These are phyloP conservation scores for Phytophthora constricta DNA, from an alignment of 352 stramenopile genomes.

Conservation along the genomic window DNA sequence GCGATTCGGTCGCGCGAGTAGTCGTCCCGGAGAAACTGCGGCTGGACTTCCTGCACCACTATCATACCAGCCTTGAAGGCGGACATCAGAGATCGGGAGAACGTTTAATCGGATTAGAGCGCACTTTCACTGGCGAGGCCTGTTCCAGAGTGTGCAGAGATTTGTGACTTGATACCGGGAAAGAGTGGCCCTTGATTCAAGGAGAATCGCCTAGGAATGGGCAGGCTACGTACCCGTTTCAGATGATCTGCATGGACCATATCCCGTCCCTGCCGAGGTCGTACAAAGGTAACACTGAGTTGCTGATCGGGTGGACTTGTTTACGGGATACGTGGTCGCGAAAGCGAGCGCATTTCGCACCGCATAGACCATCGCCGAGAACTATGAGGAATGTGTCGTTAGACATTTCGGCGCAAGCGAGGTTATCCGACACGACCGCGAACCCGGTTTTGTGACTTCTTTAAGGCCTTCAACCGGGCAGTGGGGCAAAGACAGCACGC, in stretches of 20 bases:
- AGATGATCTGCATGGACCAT: no score
- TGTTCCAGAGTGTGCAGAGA: slow-evolving; percentile 8
- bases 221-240: slow-evolving; percentile 16
- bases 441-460: slow-evolving; percentile 31
- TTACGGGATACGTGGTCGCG: slow-evolving; percentile 24
- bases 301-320: slow-evolving; percentile 27
- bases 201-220: slow-evolving; percentile 26
- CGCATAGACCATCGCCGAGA: slow-evolving; percentile 23
- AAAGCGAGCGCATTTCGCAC: slow-evolving; percentile 17
- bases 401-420: slow-evolving; percentile 23
- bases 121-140: slow-evolving; percentile 11
- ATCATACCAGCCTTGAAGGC: background rate
- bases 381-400: slow-evolving; percentile 29
- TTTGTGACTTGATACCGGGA: slow-evolving; percentile 25
- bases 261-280: slow-evolving; percentile 34
- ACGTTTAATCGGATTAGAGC: slow-evolving; percentile 2
- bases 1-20: background rate
- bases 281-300: slow-evolving; percentile 38
- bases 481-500: slow-evolving; percentile 9
- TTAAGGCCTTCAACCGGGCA: slow-evolving; percentile 22
- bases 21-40: background rate
- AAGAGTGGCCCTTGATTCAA: slow-evolving; percentile 6
- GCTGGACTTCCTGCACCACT: background rate
- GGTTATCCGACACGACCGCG: slow-evolving; percentile 28
- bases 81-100: slow-evolving; percentile 9